Conservation (phyloP, 139 green algal genomes). For the Coccomyxa sp. region DNA sequence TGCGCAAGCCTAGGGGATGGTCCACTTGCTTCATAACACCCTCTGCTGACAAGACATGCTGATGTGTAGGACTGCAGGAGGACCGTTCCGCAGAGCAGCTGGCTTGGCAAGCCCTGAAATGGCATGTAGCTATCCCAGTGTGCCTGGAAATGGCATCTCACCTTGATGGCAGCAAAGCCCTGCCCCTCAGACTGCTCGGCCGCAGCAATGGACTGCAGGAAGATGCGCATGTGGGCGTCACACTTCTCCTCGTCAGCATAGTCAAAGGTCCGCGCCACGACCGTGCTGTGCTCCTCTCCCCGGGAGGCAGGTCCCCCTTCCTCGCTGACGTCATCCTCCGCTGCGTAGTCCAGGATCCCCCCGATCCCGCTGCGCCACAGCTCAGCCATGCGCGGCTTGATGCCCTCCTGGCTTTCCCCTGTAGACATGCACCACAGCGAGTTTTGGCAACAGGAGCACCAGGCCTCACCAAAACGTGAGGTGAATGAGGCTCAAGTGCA, state of each 20-base stretch:
- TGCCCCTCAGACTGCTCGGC: slow-evolving; percentile 39
- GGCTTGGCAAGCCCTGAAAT: too few species aligned
- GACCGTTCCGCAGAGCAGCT: too few species aligned
- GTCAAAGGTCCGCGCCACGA: slow-evolving; percentile 44
- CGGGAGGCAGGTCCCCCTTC: slow-evolving; percentile 11
- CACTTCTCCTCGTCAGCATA: slow-evolving; percentile 65
- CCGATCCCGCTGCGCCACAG: slow-evolving; percentile 38
- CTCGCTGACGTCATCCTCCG: slow-evolving; percentile 44
- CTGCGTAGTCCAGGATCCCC: slow-evolving; percentile 61
- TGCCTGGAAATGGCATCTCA: slow-evolving; percentile 4
- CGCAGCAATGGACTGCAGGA: slow-evolving; percentile 63
- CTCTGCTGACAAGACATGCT: too few species aligned
- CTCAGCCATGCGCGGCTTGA: slow-evolving; percentile 44
- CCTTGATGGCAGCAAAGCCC: slow-evolving; percentile 82
- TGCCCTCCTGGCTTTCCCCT: slow-evolving; percentile 51
- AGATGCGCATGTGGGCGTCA: slow-evolving; percentile 60
- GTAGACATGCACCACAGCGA: slow-evolving; percentile 6
- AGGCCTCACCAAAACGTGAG: background rate
- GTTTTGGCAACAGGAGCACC: background rate
- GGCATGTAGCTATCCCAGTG: too few species aligned
- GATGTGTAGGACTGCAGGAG: too few species aligned
- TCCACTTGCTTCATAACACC: too few species aligned
- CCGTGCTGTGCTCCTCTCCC: background rate
- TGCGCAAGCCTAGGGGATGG: too few species aligned
- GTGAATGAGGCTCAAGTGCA: too few species aligned